A percentile compares a stretch with the other conserved stretches of the same genome.
Conservation (phyloP, 352 stramenopile genomes). For the Pythium aristosporum region DNA sequence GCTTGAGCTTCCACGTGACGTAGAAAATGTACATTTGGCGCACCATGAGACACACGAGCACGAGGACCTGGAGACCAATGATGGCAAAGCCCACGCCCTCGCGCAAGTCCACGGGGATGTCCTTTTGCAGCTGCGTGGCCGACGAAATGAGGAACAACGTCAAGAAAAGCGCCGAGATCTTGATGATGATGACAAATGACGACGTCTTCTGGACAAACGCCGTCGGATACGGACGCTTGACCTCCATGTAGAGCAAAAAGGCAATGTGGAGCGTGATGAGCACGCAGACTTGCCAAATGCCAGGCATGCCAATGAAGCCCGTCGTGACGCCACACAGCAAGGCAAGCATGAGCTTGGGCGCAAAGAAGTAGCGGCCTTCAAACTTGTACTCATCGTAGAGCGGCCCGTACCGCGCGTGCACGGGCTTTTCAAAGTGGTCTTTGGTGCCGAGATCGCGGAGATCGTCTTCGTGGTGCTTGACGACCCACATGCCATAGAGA, state of each 20-base stretch:
- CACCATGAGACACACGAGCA: conserved; percentile 79
- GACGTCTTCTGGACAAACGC: conserved; percentile 85
- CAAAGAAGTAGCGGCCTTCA: conserved; percentile 86
- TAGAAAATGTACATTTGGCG: conserved; percentile 88
- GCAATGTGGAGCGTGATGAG: conserved; percentile 74
- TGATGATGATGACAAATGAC: conserved; percentile 89
- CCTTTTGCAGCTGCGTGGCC: conserved; percentile 60
- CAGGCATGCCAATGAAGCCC: conserved; percentile 74
- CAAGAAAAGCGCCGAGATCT: conserved; percentile 83
- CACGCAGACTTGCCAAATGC: conserved; percentile 73
- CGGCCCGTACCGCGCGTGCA: conserved; percentile 74
- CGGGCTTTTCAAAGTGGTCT: conserved; percentile 83
- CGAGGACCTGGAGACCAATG: conserved; percentile 75
- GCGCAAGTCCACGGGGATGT: conserved; percentile 70
- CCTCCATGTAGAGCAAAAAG: conserved; percentile 82
- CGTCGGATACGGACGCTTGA: conserved; percentile 80
- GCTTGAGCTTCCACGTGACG: conserved; percentile 77
- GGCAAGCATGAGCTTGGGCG: conserved; percentile 76
- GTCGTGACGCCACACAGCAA: conserved; percentile 78
- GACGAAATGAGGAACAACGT: conserved; percentile 81
- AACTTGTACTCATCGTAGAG: conserved; percentile 90
- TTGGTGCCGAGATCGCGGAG: conserved; percentile 79
- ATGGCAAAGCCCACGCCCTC: conserved; percentile 81
- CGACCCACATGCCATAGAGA: conserved; percentile 67
- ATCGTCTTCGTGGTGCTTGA: conserved; percentile 78